phyloP scores from a whole-genome alignment of 495 filamentous ascomycete genomes.

The Amorphotheca resinae region DNA sequence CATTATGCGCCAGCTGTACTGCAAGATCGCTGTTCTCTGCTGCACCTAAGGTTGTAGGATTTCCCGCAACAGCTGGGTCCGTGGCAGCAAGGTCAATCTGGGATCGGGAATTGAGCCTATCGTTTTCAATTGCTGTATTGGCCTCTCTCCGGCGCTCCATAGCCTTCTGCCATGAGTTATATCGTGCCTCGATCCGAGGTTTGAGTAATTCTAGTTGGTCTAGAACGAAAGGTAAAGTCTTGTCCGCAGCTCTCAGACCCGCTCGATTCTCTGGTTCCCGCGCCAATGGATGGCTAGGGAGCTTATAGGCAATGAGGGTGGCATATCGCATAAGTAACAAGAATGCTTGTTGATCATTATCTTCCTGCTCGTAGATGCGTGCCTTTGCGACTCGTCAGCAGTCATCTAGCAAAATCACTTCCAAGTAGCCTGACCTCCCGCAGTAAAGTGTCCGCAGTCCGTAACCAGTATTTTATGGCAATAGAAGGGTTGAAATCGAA shows the following conservation, averaged over 20 bases:
- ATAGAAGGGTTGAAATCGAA: constrained; percentile 71
- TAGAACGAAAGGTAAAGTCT: constrained; percentile 24
- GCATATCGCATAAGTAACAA: constrained; percentile 75
- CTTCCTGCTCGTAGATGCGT: constrained; percentile 70
- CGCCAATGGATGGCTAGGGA: constrained; percentile 47
- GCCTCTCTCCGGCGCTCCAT: constrained; percentile 25
- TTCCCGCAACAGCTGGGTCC: constrained; percentile 35
- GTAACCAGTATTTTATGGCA: constrained; percentile 66
- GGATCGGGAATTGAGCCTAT: constrained; percentile 6
- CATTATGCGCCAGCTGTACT: constrained; percentile 60
- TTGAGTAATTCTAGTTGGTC: constrained; percentile 50
- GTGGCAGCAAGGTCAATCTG: constrained; percentile 29
- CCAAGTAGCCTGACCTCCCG: constrained; percentile 50
- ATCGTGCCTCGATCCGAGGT: constrained; percentile 53
- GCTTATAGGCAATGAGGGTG: constrained; percentile 48
- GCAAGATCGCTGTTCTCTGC: constrained; percentile 63
- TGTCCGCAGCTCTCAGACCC: constrained; percentile 10
- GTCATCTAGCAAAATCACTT: neutral
- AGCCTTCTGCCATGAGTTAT: constrained; percentile 33
- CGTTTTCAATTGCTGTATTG: constrained; percentile 1
- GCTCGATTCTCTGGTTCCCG: constrained; percentile 31
- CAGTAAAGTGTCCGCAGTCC: constrained; percentile 62
- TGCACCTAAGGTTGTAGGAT: constrained; percentile 45
- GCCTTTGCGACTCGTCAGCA: constrained; percentile 36
- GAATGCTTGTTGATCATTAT: constrained; percentile 77